These are phyloP conservation scores for Fusarium algeriense DNA, from an alignment of 2,329 filamentous ascomycete genomes.

Conservation along the genomic window DNA sequence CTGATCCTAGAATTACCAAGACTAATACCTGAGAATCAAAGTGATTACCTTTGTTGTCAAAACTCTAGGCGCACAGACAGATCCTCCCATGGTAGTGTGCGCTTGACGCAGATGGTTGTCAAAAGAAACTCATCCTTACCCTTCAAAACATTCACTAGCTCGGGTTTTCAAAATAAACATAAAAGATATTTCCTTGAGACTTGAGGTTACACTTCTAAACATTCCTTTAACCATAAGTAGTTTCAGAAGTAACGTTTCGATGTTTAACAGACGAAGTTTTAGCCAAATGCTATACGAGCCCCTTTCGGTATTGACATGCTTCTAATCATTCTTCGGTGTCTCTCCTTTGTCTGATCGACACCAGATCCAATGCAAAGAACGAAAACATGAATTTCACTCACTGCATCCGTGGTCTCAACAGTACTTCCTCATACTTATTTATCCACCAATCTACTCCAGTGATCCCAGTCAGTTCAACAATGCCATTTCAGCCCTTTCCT, in stretches of 20 bases:
- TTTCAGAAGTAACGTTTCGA: background rate
- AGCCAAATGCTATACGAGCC: conserved; percentile 14
- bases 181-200: background rate
- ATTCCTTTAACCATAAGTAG: conserved; percentile 7
- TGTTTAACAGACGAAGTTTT: background rate
- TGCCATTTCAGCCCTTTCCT: background rate
- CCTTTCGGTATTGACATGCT: conserved; percentile 16
- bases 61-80: background rate
- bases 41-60: background rate
- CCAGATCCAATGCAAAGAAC: background rate
- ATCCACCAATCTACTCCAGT: background rate
- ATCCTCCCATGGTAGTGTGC: background rate
- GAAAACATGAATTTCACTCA: conserved; percentile 2
- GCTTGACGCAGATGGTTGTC: background rate
- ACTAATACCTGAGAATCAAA: background rate
- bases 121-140: background rate
- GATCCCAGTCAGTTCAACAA: background rate
- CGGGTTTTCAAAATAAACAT: background rate
- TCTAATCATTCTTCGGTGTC: conserved; percentile 1
- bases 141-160: background rate
- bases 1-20: background rate
- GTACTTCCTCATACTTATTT: background rate
- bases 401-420: conserved; percentile 11
- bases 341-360: too few relatives aligned
- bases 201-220: background rate